Conservation (phyloP, 1,139 yeast species). For the Taphrina deformans region DNA sequence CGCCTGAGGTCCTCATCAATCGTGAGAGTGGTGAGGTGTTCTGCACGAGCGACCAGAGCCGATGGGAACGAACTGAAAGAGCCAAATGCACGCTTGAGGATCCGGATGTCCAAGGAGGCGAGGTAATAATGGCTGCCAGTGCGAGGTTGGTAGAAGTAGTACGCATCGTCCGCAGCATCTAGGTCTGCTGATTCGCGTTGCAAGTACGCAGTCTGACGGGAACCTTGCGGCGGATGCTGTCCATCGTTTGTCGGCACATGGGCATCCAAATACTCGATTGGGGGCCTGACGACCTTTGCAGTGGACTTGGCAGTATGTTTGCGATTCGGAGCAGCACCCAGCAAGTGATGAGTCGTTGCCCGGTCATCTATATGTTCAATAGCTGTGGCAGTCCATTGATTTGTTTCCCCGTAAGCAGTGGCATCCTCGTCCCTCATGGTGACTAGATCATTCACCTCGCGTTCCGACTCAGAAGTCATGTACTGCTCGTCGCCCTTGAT, state of each 20-base stretch:
- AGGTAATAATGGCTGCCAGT: slow-evolving; percentile 66
- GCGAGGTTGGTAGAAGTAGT: slow-evolving; percentile 69
- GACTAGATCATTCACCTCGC: slow-evolving; percentile 56
- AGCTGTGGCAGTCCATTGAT: slow-evolving; percentile 60
- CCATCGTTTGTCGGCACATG: background rate
- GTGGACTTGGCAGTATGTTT: background rate
- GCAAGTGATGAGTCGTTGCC: slow-evolving; percentile 32
- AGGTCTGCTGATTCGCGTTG: background rate
- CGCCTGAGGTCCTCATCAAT: slow-evolving; percentile 58
- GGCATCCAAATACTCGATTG: background rate
- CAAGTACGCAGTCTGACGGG: background rate
- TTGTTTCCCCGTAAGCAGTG: slow-evolving; percentile 59
- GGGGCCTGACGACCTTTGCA: background rate
- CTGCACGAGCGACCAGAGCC: slow-evolving; percentile 61
- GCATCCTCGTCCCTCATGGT: slow-evolving; percentile 58
- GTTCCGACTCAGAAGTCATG: slow-evolving; percentile 55
- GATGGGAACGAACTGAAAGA: slow-evolving; percentile 68
- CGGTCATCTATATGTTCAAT: slow-evolving; percentile 41
- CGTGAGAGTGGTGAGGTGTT: slow-evolving; percentile 65
- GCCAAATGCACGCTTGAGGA: slow-evolving; percentile 64
- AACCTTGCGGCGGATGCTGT: background rate
- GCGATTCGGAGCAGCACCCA: slow-evolving; percentile 35
- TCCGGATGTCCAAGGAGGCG: slow-evolving; percentile 75
- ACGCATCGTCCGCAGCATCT: slow-evolving; percentile 44
- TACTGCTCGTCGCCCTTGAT: slow-evolving; percentile 63